Evolutionary conservation across 2,329 filamentous ascomycete genomes (phyloP).

Genomic region (Fusarium equiseti): DNA sequence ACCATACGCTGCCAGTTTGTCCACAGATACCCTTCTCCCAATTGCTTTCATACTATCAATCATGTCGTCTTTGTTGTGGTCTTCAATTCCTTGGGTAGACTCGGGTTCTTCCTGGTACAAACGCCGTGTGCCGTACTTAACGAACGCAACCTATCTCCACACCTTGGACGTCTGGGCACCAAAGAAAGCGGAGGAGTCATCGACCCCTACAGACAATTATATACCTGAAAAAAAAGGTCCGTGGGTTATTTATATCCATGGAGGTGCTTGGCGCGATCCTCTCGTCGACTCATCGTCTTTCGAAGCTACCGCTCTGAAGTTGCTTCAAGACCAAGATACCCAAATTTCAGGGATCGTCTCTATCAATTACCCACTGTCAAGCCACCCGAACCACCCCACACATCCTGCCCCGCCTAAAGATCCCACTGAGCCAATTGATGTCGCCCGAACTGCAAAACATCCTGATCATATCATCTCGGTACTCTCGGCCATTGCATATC

Average conservation of each 20-base stretch:
- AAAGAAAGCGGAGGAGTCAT: fast-evolving
- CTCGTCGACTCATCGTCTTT: conserved; percentile 11
- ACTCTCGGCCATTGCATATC: not conserved
- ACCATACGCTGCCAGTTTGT: not conserved
- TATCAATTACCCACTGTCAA: conserved; percentile 6
- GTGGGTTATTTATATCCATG: conserved; percentile 12
- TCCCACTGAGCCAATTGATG: not conserved
- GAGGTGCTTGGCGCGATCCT: conserved; percentile 17
- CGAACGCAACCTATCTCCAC: not conserved
- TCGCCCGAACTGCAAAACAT: not conserved
- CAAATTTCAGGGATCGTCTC: not conserved
- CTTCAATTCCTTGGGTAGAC: not conserved
- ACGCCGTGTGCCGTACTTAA: not conserved
- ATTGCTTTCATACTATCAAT: not conserved
- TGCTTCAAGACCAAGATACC: not conserved
- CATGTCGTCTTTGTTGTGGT: not conserved
- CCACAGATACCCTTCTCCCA: not conserved
- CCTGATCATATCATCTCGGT: conserved; percentile 6
- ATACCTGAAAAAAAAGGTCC: not conserved
- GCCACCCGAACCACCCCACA: conserved; percentile 2
- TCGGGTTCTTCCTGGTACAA: not conserved
- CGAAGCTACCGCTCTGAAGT: not conserved
- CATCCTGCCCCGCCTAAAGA: not conserved
- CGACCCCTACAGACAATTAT: not conserved
- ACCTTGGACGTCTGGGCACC: not conserved